A percentile compares a stretch with the other conserved stretches of the same genome.
phyloP scores from a whole-genome alignment of 1,139 yeast genomes.

The Protomyces macrosporus region DNA sequence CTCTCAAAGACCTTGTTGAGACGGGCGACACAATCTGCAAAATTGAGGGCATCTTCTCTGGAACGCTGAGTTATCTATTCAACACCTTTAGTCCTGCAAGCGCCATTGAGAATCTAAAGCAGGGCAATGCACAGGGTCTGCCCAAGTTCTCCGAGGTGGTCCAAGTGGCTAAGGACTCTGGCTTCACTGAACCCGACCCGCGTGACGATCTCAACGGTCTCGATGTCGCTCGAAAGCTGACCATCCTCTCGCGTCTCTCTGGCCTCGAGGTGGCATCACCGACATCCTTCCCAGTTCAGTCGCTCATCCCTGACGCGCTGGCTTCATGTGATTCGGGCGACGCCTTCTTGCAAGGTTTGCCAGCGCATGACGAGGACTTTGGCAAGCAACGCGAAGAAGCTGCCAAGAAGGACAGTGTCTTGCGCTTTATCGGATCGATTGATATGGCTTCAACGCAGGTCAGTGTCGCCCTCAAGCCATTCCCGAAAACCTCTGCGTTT shows the following conservation, averaged over 20 bases:
- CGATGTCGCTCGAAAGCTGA: constrained; percentile 96
- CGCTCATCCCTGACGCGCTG: constrained; percentile 80
- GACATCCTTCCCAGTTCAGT: constrained; percentile 89
- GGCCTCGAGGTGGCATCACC: constrained; percentile 87
- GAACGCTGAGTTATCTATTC: constrained; percentile 93
- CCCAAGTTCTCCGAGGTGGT: constrained; percentile 82
- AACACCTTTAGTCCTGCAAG: constrained; percentile 71
- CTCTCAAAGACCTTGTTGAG: constrained; percentile 75
- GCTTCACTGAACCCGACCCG: constrained; percentile 99
- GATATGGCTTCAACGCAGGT: constrained; percentile 49
- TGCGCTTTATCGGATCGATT: constrained; percentile 88
- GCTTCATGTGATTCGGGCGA: constrained; percentile 51
- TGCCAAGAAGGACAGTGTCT: constrained; percentile 72
- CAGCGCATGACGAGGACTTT: constrained; percentile 73
- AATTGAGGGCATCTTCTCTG: constrained; percentile 94
- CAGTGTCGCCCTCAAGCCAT: constrained; percentile 74
- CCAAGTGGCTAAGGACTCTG: constrained; percentile 75
- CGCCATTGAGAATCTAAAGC: constrained; percentile 43
- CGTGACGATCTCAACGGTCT: constrained; percentile 96
- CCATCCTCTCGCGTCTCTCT: constrained; percentile 86
- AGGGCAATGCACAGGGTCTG: constrained; percentile 11
- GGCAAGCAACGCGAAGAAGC: constrained; percentile 76
- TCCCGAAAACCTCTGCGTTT: constrained; percentile 81
- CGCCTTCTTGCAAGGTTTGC: constrained; percentile 64
- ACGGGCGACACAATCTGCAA: constrained; percentile 90